Conservation (phyloP, 2,329 filamentous ascomycete species). For the Aspergillus piperis region DNA sequence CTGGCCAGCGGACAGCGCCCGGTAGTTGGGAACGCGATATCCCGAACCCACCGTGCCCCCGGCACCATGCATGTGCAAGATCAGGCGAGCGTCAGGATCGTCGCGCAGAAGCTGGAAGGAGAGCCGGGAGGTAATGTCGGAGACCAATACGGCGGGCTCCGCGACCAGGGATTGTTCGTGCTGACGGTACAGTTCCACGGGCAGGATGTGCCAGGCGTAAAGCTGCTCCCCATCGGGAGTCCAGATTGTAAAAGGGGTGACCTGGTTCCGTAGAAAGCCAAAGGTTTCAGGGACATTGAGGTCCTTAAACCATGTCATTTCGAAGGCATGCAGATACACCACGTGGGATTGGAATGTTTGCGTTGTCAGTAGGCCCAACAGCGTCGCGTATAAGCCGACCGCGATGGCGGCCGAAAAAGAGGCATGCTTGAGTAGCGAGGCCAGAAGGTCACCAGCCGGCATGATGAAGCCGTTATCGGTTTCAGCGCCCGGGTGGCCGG, state of each 20-base stretch:
- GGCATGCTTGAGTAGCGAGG: conserved; percentile 2
- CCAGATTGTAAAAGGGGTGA: conserved; percentile 51
- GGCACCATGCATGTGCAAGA: conserved; percentile 58
- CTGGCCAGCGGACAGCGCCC: conserved; percentile 43
- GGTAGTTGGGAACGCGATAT: conserved; percentile 58
- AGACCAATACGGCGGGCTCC: conserved; percentile 40
- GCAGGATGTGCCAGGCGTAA: conserved; percentile 55
- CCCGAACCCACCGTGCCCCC: conserved; percentile 59
- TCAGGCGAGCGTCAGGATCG: conserved; percentile 48
- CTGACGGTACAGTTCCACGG: conserved; percentile 48
- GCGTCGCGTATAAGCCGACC: conserved; percentile 44
- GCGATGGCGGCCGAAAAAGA: conserved; percentile 11
- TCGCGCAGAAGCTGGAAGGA: conserved; percentile 50
- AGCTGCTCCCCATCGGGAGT: conserved; percentile 45
- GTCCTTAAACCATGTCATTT: conserved; percentile 58
- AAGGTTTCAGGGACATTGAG: conserved; percentile 52
- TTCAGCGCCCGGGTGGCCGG: fast-evolving
- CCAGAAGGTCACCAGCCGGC: background rate
- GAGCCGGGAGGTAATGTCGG: conserved; percentile 39
- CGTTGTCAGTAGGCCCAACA: conserved; percentile 50
- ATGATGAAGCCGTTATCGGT: background rate
- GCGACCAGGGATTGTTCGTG: conserved; percentile 43
- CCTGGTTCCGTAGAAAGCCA: conserved; percentile 53
- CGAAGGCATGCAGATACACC: conserved; percentile 58
- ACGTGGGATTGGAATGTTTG: conserved; percentile 56